Conservation (phyloP, 2,329 filamentous ascomycete genomes). For the Fusarium sp. region DNA sequence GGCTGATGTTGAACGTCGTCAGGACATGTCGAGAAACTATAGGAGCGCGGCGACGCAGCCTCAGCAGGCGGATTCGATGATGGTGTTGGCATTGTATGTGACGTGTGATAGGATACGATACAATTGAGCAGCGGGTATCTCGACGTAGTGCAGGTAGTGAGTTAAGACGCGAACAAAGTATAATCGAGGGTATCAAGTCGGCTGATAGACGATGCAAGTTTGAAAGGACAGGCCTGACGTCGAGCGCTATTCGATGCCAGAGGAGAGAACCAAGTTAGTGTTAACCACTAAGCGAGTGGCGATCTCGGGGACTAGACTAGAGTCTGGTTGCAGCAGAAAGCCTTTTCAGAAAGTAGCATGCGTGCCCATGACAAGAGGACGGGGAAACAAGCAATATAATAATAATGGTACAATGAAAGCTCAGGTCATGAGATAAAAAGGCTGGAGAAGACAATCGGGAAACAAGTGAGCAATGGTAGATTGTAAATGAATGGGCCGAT, state of each 20-base stretch:
- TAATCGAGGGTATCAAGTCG: constrained; percentile 36
- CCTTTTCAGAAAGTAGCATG: constrained; percentile 38
- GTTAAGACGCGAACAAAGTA: constrained; percentile 4
- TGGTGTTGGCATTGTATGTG: constrained; percentile 59
- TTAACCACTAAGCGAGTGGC: constrained; percentile 44
- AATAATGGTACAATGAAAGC: constrained; percentile 20
- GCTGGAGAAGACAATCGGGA: constrained; percentile 1
- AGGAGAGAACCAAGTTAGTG: constrained; percentile 38
- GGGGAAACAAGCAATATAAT: constrained; percentile 7
- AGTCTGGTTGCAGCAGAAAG: constrained; percentile 25
- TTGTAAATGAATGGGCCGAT: constrained; percentile 47
- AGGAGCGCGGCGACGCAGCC: constrained; percentile 53
- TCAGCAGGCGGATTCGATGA: constrained; percentile 57
- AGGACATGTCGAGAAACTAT: constrained; percentile 58
- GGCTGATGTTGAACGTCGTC: constrained; percentile 54
- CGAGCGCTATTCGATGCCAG: constrained; percentile 35
- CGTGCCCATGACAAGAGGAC: constrained; percentile 33
- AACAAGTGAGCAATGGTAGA: constrained; percentile 26
- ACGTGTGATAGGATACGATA: constrained; percentile 14
- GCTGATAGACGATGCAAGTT: constrained; percentile 28
- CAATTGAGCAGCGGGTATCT: constrained; percentile 23
- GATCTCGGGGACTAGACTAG: constrained; percentile 40
- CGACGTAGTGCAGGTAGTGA: constrained; percentile 2
- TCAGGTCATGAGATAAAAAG: constrained; percentile 4
- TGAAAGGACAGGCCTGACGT: constrained; percentile 29